Percentiles rank a stretch among this genome's conserved stretches.
Evolutionary conservation across 176 grass and related monocot genomes (phyloP).

Genomic region (Oryza australiensis): DNA sequence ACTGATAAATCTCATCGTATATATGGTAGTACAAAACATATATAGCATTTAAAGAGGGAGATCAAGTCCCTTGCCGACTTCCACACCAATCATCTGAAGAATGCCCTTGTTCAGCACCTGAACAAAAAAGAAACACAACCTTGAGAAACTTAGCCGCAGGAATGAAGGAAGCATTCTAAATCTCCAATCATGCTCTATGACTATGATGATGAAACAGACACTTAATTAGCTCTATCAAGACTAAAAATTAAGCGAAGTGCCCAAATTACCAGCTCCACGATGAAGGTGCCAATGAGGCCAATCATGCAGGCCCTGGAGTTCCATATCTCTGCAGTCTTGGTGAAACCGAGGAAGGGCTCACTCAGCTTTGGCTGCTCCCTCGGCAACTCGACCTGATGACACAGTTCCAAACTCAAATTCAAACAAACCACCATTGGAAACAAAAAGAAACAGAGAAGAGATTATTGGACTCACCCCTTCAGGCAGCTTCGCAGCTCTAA

Average conservation of each 20-base stretch:
- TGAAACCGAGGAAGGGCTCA: slow-evolving; percentile 71
- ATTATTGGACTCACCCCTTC: slow-evolving; percentile 38
- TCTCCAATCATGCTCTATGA: not conserved
- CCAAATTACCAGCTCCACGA: slow-evolving; percentile 60
- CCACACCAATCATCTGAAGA: slow-evolving; percentile 73
- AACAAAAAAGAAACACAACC: not conserved
- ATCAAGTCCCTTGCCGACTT: slow-evolving; percentile 73
- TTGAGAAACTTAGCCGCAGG: not conserved
- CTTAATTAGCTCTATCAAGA: not conserved
- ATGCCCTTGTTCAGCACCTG: slow-evolving; percentile 66
- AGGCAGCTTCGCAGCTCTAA: slow-evolving; percentile 64
- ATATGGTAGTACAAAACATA: not conserved
- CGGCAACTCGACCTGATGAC: slow-evolving; percentile 51
- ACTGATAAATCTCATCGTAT: not conserved
- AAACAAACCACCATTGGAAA: not conserved
- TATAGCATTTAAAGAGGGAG: slow-evolving; percentile 48
- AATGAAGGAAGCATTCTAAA: no score
- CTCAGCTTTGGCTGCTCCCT: slow-evolving; percentile 63
- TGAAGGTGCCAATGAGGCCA: slow-evolving; percentile 61
- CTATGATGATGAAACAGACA: not conserved
- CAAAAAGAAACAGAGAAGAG: not conserved
- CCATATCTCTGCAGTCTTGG: slow-evolving; percentile 69
- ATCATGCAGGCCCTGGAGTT: slow-evolving; percentile 83
- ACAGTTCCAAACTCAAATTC: not conserved
- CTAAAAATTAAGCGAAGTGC: not conserved